These are phyloP conservation scores for Beauveria brongniartii DNA, from an alignment of 2,329 filamentous ascomycete genomes.

Conservation along the genomic window DNA sequence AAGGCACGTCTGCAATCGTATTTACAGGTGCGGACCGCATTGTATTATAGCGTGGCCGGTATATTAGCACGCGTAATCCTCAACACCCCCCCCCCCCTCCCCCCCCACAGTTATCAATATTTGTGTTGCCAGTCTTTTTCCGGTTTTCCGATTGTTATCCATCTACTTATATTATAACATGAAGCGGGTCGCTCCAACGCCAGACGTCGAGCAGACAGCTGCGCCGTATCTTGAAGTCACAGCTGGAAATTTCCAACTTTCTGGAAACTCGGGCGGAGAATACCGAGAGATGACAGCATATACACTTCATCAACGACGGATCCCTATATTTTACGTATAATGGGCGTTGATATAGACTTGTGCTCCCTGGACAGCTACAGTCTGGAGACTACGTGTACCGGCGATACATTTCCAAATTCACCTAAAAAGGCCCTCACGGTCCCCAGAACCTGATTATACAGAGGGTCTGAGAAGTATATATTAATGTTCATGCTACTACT, in stretches of 20 bases:
- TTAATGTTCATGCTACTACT: neutral
- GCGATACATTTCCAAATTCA: neutral
- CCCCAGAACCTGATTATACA: neutral
- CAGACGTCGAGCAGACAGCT: neutral
- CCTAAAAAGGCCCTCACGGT: neutral
- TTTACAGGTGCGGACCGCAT: neutral
- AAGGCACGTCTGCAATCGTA: neutral
- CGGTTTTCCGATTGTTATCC: neutral
- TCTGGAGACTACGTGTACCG: neutral
- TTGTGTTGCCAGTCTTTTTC: neutral
- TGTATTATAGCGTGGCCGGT: neutral
- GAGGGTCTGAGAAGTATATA: neutral
- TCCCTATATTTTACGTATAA: neutral
- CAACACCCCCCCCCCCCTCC: no score
- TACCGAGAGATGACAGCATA: neutral
- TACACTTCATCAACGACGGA: neutral
- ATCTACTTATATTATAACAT: neutral
- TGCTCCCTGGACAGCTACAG: neutral
- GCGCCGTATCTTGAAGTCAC: neutral
- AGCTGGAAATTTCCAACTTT: neutral
- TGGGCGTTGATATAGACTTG: neutral
- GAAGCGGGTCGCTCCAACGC: neutral
- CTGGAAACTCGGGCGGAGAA: neutral
- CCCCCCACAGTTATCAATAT: neutral
- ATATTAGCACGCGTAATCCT: neutral